These are phyloP conservation scores for Metarhizium album DNA, from an alignment of 2,329 filamentous ascomycete genomes.

Conservation along the genomic window DNA sequence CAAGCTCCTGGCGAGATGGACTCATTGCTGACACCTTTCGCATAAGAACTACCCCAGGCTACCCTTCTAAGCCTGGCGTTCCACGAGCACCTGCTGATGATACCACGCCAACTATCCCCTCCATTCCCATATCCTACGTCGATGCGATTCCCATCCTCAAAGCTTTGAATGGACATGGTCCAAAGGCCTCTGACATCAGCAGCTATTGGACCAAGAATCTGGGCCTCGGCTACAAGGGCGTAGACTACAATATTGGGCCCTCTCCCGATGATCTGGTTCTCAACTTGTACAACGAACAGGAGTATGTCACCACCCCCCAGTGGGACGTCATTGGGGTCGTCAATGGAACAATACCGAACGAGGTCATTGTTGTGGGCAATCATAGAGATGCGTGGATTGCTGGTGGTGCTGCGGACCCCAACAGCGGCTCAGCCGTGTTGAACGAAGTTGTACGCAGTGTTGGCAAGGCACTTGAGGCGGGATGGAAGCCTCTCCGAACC, in stretches of 20 bases:
- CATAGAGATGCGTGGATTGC: constrained; percentile 86
- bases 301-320: constrained; percentile 69
- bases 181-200: constrained; percentile 63
- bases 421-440: constrained; percentile 68
- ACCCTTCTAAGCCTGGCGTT: constrained; percentile 82
- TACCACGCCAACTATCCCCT: constrained; percentile 75
- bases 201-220: constrained; percentile 58
- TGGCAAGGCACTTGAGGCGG: constrained; percentile 54
- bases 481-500: constrained; percentile 59
- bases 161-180: constrained; percentile 81
- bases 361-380: constrained; percentile 85
- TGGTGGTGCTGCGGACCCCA: constrained; percentile 74
- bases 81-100: constrained; percentile 61
- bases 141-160: constrained; percentile 84
- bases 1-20: neutral
- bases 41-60: constrained; percentile 69
- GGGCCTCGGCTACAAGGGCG: constrained; percentile 67
- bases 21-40: neutral
- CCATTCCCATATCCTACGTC: constrained; percentile 77
- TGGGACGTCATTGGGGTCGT: constrained; percentile 93
- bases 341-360: constrained; percentile 74
- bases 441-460: constrained; percentile 72
- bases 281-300: constrained; percentile 68
- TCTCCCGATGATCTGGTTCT: constrained; percentile 61
- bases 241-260: constrained; percentile 77